Conservation (phyloP, 352 stramenopile genomes). For the Phytophthora litchii region DNA sequence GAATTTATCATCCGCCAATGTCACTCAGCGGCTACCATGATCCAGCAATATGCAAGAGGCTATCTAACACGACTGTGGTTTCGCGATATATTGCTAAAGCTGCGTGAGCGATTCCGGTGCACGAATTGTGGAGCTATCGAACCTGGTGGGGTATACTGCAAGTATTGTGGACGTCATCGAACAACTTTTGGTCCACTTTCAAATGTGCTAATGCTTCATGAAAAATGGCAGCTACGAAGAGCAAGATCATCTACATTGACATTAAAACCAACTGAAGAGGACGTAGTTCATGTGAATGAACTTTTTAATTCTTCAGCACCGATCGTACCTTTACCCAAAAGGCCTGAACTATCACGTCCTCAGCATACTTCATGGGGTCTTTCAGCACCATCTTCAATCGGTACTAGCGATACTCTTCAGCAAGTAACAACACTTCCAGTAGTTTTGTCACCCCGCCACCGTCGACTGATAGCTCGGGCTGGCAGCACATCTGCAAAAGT, state of each 20-base stretch:
- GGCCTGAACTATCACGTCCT: not conserved
- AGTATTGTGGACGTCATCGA: conserved; percentile 60
- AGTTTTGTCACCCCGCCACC: conserved; percentile 21
- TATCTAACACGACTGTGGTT: conserved; percentile 28
- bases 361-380: conserved; percentile 2
- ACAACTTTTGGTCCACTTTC: conserved; percentile 35
- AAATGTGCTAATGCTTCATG: conserved; percentile 21
- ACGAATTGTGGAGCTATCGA: conserved; percentile 65
- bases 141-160: conserved; percentile 65
- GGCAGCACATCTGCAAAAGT: not conserved
- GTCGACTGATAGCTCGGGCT: conserved; percentile 12
- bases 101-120: conserved; percentile 60
- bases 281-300: not conserved
- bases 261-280: not conserved
- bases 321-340: not conserved
- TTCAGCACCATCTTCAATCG: not conserved
- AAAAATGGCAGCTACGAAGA: conserved; percentile 17
- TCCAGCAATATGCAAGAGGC: conserved; percentile 40
- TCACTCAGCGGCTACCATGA: conserved; percentile 22
- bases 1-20: not conserved
- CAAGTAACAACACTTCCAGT: conserved; percentile 14
- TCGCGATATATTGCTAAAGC: conserved; percentile 25
- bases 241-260: not conserved
- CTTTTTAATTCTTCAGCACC: not conserved
- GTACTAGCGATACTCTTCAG: not conserved